These are phyloP conservation scores for Globisporangium parvum DNA, from an alignment of 352 stramenopile genomes.

Conservation along the genomic window DNA sequence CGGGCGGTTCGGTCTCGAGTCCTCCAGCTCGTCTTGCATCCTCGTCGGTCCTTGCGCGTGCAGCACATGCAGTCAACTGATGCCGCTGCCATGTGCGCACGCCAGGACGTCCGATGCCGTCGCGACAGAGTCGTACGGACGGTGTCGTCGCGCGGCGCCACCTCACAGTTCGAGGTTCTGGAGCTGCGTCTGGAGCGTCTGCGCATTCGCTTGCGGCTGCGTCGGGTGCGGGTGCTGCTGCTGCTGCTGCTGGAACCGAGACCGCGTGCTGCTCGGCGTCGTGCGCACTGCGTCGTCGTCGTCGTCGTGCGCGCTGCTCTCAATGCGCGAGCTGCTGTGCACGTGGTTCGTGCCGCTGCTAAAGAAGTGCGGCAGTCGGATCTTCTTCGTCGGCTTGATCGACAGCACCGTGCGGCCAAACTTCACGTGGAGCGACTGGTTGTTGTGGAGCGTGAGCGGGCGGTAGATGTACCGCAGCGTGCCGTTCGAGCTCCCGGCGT, in stretches of 20 bases:
- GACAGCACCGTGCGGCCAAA: slow-evolving; percentile 82
- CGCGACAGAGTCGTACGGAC: not conserved
- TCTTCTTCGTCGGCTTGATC: slow-evolving; percentile 88
- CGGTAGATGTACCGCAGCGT: slow-evolving; percentile 93
- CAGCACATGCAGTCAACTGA: too few species aligned
- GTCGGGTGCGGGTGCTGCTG: slow-evolving; percentile 30
- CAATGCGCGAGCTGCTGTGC: slow-evolving; percentile 45
- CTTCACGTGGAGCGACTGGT: slow-evolving; percentile 84
- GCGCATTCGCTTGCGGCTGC: slow-evolving; percentile 17
- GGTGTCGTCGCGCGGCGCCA: not conserved
- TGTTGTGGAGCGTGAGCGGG: slow-evolving; percentile 88
- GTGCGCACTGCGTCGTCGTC: slow-evolving; percentile 52
- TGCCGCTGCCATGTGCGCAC: too few species aligned
- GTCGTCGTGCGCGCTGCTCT: slow-evolving; percentile 56
- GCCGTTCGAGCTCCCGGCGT: slow-evolving; percentile 92
- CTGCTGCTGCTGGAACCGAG: slow-evolving; percentile 42
- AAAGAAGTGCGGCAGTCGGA: slow-evolving; percentile 82
- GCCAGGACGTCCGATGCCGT: too few species aligned
- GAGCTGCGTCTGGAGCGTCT: slow-evolving; percentile 51
- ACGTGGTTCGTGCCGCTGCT: slow-evolving; percentile 36
- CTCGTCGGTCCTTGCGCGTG: not conserved
- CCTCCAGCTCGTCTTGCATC: too few species aligned
- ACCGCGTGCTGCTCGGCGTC: slow-evolving; percentile 68
- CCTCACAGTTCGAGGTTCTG: slow-evolving; percentile 77
- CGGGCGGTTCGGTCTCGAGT: too few species aligned